phyloP scores from a whole-genome alignment of 164 flowering plant species.

The Berberis thunbergii region DNA sequence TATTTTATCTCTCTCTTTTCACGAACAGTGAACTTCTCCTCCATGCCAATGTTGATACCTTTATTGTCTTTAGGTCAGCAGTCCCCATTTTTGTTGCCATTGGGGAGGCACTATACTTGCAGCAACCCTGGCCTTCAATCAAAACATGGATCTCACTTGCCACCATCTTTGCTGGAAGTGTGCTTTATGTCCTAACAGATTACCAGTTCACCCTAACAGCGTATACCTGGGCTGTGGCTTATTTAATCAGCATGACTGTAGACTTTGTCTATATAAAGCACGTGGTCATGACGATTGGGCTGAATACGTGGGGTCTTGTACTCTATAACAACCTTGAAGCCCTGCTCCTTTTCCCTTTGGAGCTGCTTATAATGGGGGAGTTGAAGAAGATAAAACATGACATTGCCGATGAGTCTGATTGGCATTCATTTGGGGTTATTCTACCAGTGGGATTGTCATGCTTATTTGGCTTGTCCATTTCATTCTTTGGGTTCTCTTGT shows the following conservation, averaged over 20 bases:
- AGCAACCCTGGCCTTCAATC: conserved; percentile 90
- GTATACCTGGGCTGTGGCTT: conserved; percentile 89
- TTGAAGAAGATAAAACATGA: conserved; percentile 86
- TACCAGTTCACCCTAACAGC: conserved; percentile 76
- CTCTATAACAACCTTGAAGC: conserved; percentile 74
- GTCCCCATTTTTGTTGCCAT: conserved; percentile 92
- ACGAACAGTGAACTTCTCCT: conserved; percentile 95
- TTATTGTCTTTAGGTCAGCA: conserved; percentile 83
- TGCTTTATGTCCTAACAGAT: conserved; percentile 38
- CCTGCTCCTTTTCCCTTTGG: conserved; percentile 69
- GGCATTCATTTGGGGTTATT: conserved; percentile 67
- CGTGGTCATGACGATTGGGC: conserved; percentile 89
- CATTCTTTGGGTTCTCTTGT: conserved; percentile 95
- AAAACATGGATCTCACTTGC: conserved; percentile 45
- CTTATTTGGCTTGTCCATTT: conserved; percentile 81
- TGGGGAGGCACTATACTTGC: conserved; percentile 79
- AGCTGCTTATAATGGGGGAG: conserved; percentile 49
- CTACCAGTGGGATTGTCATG: conserved; percentile 84
- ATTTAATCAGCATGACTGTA: conserved; percentile 81
- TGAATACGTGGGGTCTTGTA: conserved; percentile 92
- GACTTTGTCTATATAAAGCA: conserved; percentile 96
- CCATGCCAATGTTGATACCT: conserved; percentile 90
- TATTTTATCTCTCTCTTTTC: conserved; percentile 91
- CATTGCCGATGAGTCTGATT: conserved; percentile 62
- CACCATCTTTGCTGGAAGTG: conserved; percentile 1